phyloP scores from a whole-genome alignment of 164 flowering plant genomes.

The Vitis rotundifolia region DNA sequence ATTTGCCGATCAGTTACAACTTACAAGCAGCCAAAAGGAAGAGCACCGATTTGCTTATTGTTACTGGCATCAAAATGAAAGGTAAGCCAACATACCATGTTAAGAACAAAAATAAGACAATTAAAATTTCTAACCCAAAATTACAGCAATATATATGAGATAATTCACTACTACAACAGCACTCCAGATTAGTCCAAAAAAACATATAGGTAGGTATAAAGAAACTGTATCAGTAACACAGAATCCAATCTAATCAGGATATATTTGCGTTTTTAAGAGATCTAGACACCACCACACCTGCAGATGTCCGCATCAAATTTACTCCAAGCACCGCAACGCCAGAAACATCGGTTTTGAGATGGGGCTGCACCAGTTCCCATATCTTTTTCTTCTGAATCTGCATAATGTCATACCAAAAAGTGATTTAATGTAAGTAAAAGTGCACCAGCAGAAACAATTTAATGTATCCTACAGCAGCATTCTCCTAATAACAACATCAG shows the following conservation, averaged over 20 bases:
- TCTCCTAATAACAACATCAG: neutral
- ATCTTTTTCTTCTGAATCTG: slow-evolving; percentile 94
- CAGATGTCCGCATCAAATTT: slow-evolving; percentile 71
- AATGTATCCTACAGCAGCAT: neutral
- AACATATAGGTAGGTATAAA: neutral
- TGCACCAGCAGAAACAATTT: neutral
- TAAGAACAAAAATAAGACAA: too few species aligned
- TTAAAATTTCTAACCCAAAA: too few species aligned
- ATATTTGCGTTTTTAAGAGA: slow-evolving; percentile 76
- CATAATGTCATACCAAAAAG: slow-evolving; percentile 1
- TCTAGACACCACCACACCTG: slow-evolving; percentile 56
- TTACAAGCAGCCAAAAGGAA: too few species aligned
- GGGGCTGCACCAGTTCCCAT: slow-evolving; percentile 91
- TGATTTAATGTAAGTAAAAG: neutral
- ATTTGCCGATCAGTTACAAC: too few species aligned
- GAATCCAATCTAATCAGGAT: slow-evolving; percentile 38
- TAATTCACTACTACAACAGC: too few species aligned
- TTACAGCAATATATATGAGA: too few species aligned
- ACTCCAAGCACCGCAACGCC: slow-evolving; percentile 66
- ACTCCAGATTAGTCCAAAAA: too few species aligned
- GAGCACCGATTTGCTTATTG: too few species aligned
- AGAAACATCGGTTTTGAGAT: slow-evolving; percentile 72
- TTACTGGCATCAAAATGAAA: too few species aligned
- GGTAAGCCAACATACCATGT: too few species aligned
- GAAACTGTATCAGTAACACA: neutral